phyloP scores from a whole-genome alignment of 192 early-diverging fungal species.

The Pilaira anomala region DNA sequence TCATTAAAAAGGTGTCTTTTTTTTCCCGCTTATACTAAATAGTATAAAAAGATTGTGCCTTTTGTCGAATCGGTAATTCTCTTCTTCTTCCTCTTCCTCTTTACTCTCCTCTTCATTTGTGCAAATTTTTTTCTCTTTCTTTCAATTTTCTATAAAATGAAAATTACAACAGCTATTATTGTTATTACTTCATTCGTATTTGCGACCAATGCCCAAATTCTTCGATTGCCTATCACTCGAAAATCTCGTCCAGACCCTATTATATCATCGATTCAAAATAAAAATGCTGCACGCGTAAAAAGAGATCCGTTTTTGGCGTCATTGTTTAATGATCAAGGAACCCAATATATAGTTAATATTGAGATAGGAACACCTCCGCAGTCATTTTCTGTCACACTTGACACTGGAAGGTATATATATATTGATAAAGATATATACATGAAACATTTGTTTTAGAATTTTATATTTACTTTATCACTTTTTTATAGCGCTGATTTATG shows the following conservation, averaged over 20 bases:
- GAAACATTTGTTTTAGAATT: not conserved
- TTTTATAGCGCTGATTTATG: slow-evolving; percentile 29
- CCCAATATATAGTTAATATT: slow-evolving; percentile 14
- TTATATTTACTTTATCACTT: not conserved
- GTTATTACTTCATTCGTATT: not conserved
- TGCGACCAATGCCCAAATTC: not conserved
- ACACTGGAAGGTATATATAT: slow-evolving; percentile 20
- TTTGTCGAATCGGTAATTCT: not conserved
- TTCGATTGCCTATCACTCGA: slow-evolving; percentile 1
- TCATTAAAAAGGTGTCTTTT: not conserved
- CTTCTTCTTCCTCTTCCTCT: not conserved
- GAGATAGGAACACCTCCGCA: slow-evolving; percentile 12
- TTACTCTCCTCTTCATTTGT: not conserved
- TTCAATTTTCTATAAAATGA: not conserved
- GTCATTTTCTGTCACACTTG: slow-evolving; percentile 14
- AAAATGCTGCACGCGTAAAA: slow-evolving; percentile 6
- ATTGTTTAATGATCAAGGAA: slow-evolving; percentile 9
- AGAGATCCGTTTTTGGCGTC: slow-evolving; percentile 20
- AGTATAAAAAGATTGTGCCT: not conserved
- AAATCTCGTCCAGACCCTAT: slow-evolving; percentile 2
- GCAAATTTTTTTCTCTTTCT: not conserved
- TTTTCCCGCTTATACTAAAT: not conserved
- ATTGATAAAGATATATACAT: not conserved
- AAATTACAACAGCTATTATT: slow-evolving; percentile 2
- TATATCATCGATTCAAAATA: not conserved